These are phyloP conservation scores for Sedum album DNA, from an alignment of 164 flowering plant species.

Conservation along the genomic window DNA sequence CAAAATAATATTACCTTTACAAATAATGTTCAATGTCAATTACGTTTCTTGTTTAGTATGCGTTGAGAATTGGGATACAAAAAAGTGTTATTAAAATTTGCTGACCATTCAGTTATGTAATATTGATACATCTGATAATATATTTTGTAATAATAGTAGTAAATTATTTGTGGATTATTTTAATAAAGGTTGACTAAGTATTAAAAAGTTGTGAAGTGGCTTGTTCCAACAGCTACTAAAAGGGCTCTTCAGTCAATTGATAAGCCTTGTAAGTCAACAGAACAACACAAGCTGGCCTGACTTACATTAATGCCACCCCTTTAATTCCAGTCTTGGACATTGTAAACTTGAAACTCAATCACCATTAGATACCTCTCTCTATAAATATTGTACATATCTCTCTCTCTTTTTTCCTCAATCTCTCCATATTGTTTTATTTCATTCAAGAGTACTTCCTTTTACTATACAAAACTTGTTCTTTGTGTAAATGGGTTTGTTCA, in stretches of 20 bases:
- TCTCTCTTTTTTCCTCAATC: too few species aligned
- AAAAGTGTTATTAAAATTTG: too few species aligned
- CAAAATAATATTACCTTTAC: too few species aligned
- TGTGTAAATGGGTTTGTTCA: conserved; percentile 18
- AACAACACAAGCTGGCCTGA: not conserved
- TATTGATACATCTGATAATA: too few species aligned
- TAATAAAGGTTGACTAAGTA: too few species aligned
- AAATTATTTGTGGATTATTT: too few species aligned
- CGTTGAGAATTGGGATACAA: too few species aligned
- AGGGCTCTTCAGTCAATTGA: not conserved
- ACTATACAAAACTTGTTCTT: not conserved
- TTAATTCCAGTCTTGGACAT: not conserved
- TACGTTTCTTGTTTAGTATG: too few species aligned
- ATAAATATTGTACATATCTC: not conserved
- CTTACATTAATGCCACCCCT: not conserved
- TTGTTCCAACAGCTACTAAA: not conserved
- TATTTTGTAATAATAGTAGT: too few species aligned
- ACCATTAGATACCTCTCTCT: not conserved
- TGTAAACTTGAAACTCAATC: not conserved
- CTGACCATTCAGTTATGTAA: too few species aligned
- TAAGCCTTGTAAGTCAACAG: not conserved
- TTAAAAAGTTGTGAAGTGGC: not conserved
- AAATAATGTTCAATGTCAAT: too few species aligned
- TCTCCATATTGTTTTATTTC: not conserved
- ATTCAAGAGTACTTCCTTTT: too few species aligned